These are phyloP conservation scores for Fusarium palustre DNA, from an alignment of 2,329 filamentous ascomycete species.

Conservation along the genomic window DNA sequence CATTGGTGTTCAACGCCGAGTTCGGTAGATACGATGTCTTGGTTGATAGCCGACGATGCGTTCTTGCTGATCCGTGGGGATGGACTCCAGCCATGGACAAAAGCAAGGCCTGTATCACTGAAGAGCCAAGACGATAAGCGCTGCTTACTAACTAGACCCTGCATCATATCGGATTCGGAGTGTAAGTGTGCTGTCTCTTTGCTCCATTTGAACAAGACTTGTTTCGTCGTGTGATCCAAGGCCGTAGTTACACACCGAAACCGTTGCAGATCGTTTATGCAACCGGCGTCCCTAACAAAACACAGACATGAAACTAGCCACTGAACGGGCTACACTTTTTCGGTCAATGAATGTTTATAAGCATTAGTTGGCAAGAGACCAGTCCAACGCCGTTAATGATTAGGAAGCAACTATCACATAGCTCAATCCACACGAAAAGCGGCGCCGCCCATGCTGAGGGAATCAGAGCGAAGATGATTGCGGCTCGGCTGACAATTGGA, in stretches of 20 bases:
- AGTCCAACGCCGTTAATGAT: constrained; percentile 10
- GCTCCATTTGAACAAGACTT: not conserved
- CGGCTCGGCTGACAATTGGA: constrained; percentile 38
- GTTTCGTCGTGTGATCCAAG: not conserved
- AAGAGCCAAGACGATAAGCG: not conserved
- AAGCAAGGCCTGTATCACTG: not conserved
- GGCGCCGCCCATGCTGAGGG: constrained; percentile 20
- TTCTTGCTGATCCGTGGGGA: constrained; percentile 1
- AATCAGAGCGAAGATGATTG: constrained; percentile 40
- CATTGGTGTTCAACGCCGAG: not conserved
- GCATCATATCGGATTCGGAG: not conserved
- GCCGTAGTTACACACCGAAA: not conserved
- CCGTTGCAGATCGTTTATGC: constrained; percentile 14
- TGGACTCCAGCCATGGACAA: not conserved
- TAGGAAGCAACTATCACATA: constrained; percentile 13
- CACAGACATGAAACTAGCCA: not conserved
- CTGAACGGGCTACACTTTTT: not conserved
- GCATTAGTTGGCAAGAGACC: constrained; percentile 3
- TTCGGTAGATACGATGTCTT: not conserved
- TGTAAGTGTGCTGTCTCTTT: not conserved
- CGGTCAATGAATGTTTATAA: not conserved
- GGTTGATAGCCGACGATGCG: not conserved
- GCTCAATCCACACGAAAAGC: constrained; percentile 25
- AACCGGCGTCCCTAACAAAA: constrained; percentile 11
- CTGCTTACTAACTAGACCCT: not conserved